Conservation (phyloP, 306 rosid genomes). For the Rosa chinensis region DNA sequence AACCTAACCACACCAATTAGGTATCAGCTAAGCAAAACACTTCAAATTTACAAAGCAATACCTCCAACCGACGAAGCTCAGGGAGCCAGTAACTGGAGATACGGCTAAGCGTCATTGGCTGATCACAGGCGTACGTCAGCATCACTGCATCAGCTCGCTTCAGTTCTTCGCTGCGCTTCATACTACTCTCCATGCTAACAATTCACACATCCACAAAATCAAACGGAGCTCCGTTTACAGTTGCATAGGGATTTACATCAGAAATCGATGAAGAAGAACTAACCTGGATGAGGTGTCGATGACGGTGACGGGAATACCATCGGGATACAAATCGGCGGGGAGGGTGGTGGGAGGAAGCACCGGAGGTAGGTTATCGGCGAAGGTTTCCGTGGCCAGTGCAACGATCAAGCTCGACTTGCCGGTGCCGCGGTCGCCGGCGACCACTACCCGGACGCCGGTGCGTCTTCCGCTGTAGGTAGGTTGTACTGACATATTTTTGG, state of each 20-base stretch:
- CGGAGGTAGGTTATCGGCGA: conserved; percentile 57
- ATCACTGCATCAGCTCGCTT: conserved; percentile 79
- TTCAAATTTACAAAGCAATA: neutral
- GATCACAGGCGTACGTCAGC: conserved; percentile 80
- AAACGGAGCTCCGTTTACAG: neutral
- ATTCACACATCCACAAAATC: neutral
- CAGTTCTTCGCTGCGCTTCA: conserved; percentile 72
- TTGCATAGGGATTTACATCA: neutral
- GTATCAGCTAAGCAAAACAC: neutral
- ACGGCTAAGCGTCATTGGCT: conserved; percentile 51
- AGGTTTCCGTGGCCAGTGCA: conserved; percentile 57
- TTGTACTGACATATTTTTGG: neutral
- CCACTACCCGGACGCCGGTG: conserved; percentile 62
- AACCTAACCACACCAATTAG: neutral
- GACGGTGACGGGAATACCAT: conserved; percentile 62
- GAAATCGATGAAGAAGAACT: neutral
- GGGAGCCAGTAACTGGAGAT: conserved; percentile 66
- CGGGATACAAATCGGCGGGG: conserved; percentile 71
- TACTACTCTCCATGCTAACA: conserved; percentile 62
- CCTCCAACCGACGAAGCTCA: conserved; percentile 71
- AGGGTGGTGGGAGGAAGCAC: conserved; percentile 71
- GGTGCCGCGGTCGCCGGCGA: conserved; percentile 62
- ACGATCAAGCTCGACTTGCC: conserved; percentile 80
- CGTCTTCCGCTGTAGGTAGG: conserved; percentile 13
- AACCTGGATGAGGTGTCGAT: conserved; percentile 80